Base-by-base conservation (phyloP, 1,139 yeast genomes). In the Eremothecium sinecaudum region DNA sequence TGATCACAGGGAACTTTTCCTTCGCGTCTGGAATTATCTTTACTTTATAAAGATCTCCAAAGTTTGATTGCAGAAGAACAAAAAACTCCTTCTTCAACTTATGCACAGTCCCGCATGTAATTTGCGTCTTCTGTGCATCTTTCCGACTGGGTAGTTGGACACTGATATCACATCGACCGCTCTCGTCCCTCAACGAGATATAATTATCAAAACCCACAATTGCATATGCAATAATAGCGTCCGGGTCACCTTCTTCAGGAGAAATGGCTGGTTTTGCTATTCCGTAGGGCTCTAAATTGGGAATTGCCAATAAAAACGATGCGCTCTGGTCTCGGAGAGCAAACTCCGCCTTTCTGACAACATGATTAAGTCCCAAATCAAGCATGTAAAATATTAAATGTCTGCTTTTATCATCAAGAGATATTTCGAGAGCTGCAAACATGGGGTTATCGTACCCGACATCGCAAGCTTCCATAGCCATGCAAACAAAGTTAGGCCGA, bases 311-410 rank as follows among this genome's bases (percentile, higher is more conserved):
- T 3, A 54, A 14, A 33, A 64, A 56, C 41, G 63, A 67, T 26
- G 71, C 67, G n/a, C 56, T 59, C 18, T 47, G 50, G 4, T 66
- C 64, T 4, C 67, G 64, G 2, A 73, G 58, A 7, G 46, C 53
- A 21, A 60, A 67, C 3, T 71, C 54, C 38, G 71, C 64, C 39
- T 64, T 67, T 37, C 69, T 70, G 2, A 79, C 66, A 2, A 86
- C 71, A 51, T 79, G 81, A 50, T 87, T 86, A 35, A 87, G 63
- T 0, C 97, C 95, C 34, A 82, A 69, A 55, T 90, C 97, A 19
- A 87, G 61, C 50, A 83, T 92, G 58, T 87, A 87, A 53, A 71
- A 79, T 6, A 73, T 69, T 38, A 87, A 59, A 25, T 53, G 48
- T 23, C 37, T 25, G 5, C 26, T 28, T 6, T 43, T 38, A 14